Evolutionary conservation across 1,284 basidiomycete species (phyloP), one percentile per base, ranked within the genome.

Genomic region (Apiotrichum gamsii): DNA sequence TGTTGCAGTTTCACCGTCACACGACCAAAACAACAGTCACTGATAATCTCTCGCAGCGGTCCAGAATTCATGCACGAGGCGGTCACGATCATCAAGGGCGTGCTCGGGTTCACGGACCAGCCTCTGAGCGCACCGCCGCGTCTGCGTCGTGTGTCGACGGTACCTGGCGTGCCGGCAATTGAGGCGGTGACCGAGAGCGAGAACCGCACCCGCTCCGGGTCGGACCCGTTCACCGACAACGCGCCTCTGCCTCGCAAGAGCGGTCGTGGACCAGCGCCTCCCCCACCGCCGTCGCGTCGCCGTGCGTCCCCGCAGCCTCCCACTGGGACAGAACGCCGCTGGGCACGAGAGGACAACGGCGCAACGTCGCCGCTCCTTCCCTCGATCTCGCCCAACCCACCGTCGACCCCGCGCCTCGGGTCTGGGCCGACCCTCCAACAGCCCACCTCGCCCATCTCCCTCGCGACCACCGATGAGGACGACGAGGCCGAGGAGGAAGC

Each of bases 21-120:
- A 8, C 13, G 5, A 30, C 9, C n/a, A n/a, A n/a, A 31, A 15
- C 20, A n/a, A 4, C 15, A 16, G n/a, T 16, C 15, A 16, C 3
- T 31, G 39, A n/a, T n/a, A n/a, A 32, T 39, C 11, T 40, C n/a
- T 24, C 29, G 16, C 29, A 67, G 67, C 10, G 69, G 67, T 2
- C 52, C 56, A 5, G 69, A 67, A 28, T 72, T 72, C 49, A 70
- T 72, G 67, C 61, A 64, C 42, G 64, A 70, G 47, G 64, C 64
- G 6, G 51, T 72, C 8, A 56, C 57, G 4, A 48, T 67, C 14
- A 47, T 72, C 38, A 72, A 72, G 48, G 67, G 69, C 23, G 59
- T 70, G 1, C 56, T 72, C 8, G 69, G 69, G 0, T 69, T 70
- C 31, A 58, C 59, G 13, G 67, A 69, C 39, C 56, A 64, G 36